Conservation (phyloP, 2,329 filamentous ascomycete genomes). For the Pseudopithomyces maydicus region DNA sequence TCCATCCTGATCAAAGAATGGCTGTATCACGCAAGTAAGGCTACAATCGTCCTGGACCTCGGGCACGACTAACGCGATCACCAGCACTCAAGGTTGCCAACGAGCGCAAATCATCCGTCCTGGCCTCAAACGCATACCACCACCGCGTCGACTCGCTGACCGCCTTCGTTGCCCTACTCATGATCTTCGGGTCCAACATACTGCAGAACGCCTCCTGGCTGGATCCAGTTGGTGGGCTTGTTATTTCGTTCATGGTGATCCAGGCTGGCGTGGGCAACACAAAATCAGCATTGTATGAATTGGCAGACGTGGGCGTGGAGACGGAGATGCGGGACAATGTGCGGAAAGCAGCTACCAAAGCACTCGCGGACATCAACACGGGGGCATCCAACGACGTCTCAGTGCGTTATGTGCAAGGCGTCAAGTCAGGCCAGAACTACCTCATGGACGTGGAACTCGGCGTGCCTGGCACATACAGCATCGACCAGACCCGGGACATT, state of each 20-base stretch:
- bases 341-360: slow-evolving; percentile 61
- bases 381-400: slow-evolving; percentile 63
- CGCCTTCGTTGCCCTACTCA: slow-evolving; percentile 87
- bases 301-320: slow-evolving; percentile 90
- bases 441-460: slow-evolving; percentile 87
- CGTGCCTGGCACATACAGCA: slow-evolving; percentile 76
- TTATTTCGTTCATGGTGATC: slow-evolving; percentile 93
- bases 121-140: slow-evolving; percentile 95
- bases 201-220: slow-evolving; percentile 87
- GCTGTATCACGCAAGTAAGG: slow-evolving; percentile 77
- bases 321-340: slow-evolving; percentile 78
- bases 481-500: slow-evolving; percentile 70
- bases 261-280: slow-evolving; percentile 90
- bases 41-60: background rate
- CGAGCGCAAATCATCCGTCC: slow-evolving; percentile 91
- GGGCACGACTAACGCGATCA: slow-evolving; percentile 26
- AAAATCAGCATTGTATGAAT: slow-evolving; percentile 77
- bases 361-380: slow-evolving; percentile 45
- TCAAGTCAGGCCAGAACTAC: slow-evolving; percentile 97
- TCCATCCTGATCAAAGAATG: slow-evolving; percentile 95
- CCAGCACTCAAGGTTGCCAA: slow-evolving; percentile 92
- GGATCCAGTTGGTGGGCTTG: slow-evolving; percentile 87
- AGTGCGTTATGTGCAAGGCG: slow-evolving; percentile 79
- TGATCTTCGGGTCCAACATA: slow-evolving; percentile 87
- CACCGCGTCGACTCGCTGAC: slow-evolving; percentile 96